Conservation (phyloP, 306 rosid species). For the Geum urbanum region DNA sequence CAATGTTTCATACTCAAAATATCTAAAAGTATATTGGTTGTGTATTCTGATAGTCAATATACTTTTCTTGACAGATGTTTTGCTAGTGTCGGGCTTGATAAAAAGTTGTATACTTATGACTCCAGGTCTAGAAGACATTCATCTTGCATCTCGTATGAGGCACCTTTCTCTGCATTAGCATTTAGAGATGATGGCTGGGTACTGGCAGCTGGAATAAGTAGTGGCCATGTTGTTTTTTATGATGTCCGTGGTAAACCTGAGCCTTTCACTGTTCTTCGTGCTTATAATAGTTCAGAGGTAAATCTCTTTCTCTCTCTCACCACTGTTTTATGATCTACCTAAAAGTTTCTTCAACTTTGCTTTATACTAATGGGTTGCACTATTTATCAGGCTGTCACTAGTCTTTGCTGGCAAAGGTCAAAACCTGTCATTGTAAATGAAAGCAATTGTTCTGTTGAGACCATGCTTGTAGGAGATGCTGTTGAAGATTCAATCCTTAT, state of each 20-base stretch:
- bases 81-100: conserved; percentile 95
- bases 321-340: no score
- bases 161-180: conserved; percentile 91
- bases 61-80: conserved; percentile 58
- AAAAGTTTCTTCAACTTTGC: conserved; percentile 1
- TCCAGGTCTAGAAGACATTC: conserved; percentile 79
- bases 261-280: conserved; percentile 86
- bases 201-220: conserved; percentile 97
- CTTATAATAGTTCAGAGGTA: conserved; percentile 64
- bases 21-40: conserved; percentile 2
- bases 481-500: conserved; percentile 93
- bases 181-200: conserved; percentile 92
- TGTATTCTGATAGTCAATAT: conserved; percentile 26
- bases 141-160: conserved; percentile 76
- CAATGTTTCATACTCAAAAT: conserved; percentile 21
- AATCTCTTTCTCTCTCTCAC: neutral
- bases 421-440: conserved; percentile 85
- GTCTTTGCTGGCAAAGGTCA: conserved; percentile 98
- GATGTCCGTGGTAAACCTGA: conserved; percentile 96
- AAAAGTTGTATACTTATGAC: conserved; percentile 88
- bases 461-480: conserved; percentile 81
- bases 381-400: conserved; percentile 80
- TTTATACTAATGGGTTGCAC: conserved; percentile 29
- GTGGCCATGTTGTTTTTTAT: conserved; percentile 88
- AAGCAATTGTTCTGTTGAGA: conserved; percentile 68